Evolutionary conservation across 805 yeast species (phyloP).

Genomic region (Yamadazyma insecticola): DNA sequence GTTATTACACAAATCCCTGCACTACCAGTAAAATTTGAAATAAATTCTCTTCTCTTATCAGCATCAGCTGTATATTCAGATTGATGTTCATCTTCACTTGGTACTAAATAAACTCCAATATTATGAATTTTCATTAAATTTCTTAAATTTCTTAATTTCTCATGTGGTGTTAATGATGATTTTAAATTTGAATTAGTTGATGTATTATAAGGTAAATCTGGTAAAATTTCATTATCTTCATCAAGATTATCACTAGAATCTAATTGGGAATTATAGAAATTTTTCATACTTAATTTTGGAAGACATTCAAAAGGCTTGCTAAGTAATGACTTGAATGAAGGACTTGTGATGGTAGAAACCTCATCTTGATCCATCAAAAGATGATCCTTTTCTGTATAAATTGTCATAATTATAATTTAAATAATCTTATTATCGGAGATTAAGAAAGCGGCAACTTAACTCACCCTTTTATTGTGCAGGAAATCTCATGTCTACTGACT

Average conservation of each 20-base stretch:
- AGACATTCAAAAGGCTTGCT: slow-evolving; percentile 22
- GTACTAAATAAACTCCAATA: slow-evolving; percentile 70
- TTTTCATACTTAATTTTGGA: slow-evolving; percentile 11
- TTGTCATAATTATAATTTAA: no score
- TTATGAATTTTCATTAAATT: slow-evolving; percentile 56
- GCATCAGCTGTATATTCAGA: slow-evolving; percentile 80
- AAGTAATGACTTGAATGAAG: slow-evolving; percentile 15
- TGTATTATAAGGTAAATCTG: slow-evolving; percentile 21
- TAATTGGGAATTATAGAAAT: not conserved
- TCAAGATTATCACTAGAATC: slow-evolving; percentile 8
- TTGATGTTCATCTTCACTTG: slow-evolving; percentile 92
- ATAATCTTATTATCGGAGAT: not conserved
- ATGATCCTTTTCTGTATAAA: slow-evolving; percentile 13
- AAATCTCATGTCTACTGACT: not conserved
- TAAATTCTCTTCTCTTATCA: slow-evolving; percentile 79
- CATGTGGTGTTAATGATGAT: slow-evolving; percentile 43
- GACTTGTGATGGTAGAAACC: slow-evolving; percentile 15
- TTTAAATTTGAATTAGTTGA: slow-evolving; percentile 1
- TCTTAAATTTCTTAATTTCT: slow-evolving; percentile 59
- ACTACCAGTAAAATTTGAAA: slow-evolving; percentile 87
- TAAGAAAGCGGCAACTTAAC: not conserved
- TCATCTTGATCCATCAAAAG: slow-evolving; percentile 11
- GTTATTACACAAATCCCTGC: slow-evolving; percentile 92
- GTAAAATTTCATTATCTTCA: slow-evolving; percentile 18
- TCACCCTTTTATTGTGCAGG: not conserved